phyloP scores from a whole-genome alignment of 768 basidiomycete genomes.

The Pleurotus djamor region DNA sequence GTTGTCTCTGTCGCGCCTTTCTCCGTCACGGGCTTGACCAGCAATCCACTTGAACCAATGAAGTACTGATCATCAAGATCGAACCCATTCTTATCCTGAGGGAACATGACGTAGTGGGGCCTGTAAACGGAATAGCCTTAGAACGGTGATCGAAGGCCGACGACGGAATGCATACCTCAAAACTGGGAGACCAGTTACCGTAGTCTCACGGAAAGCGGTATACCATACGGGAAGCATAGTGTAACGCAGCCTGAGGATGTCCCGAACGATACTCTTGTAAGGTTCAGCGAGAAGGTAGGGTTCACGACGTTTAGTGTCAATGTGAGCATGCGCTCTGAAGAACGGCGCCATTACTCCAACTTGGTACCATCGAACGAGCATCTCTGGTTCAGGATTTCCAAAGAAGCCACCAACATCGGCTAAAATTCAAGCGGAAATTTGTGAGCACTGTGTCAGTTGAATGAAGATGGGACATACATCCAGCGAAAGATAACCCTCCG shows the following conservation, averaged over 20 bases:
- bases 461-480: conserved; percentile 58
- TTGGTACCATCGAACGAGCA: conserved; percentile 97
- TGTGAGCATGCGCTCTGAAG: conserved; percentile 98
- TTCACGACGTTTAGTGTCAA: conserved; percentile 97
- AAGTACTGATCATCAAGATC: conserved; percentile 93
- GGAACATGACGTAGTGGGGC: conserved; percentile 96
- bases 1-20: conserved; percentile 67
- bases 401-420: conserved; percentile 99
- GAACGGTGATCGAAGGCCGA: neutral
- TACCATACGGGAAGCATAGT: conserved; percentile 93
- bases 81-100: conserved; percentile 83
- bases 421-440: conserved; percentile 23
- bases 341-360: conserved; percentile 95
- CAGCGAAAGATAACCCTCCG: conserved; percentile 88
- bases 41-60: conserved; percentile 81
- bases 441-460: conserved; percentile 2
- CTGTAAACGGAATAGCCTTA: conserved; percentile 33
- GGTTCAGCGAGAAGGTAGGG: conserved; percentile 92
- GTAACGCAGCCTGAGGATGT: conserved; percentile 81
- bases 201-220: conserved; percentile 92
- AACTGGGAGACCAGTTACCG: conserved; percentile 77
- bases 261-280: conserved; percentile 78
- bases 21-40: conserved; percentile 87
- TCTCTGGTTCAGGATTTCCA: conserved; percentile 91
- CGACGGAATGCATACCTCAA: conserved; percentile 52